Evolutionary conservation across 345 rosid genomes (phyloP), one percentile per base, ranked within the genome.

Genomic region (Psidium friedrichsthalianum): DNA sequence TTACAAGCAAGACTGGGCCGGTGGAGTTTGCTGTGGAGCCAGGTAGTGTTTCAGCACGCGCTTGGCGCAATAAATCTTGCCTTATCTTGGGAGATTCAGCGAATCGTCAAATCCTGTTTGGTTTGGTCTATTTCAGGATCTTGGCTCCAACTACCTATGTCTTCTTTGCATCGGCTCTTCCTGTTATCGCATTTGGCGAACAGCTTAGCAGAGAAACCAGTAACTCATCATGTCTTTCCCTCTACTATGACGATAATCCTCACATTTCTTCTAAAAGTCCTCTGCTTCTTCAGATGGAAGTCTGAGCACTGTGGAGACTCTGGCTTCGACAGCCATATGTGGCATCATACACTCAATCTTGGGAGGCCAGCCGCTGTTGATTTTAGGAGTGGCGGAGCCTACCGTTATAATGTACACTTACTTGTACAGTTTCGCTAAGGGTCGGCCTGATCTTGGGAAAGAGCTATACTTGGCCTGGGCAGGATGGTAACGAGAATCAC

Each of bases 141-240:
- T 52, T 94, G 88, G 97, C 95, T 53, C 97, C 97, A 69, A 94
- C 94, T 24, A 86, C 90, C 20, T 93, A 91, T 84, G 90, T 94
- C 84, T 93, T 93, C 87, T 93, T 93, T 82, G 95, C 97, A 69
- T 94, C 97, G 76, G 94, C 95, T 16, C 90, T 93, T 83, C 97
- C 97, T 0, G 95, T 93, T 27, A 91, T 94, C 84, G 97, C 97
- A 42, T 94, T 94, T 18, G 95, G 95, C 25, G 95, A 91, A 82
- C 94, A 93, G 85, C 88, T 94, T 56, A 91, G 91, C 84, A 86
- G 90, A 85, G 97, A 94, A 86, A 93, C 95, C 81, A 93, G 95
- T 87, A 32, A 21, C 40, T 84, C 36, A 7, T n/a, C 69, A 40
- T 4, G 56, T 84, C 52, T 44, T 84, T 51, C 55, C 53, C 40